Evolutionary conservation across 148 eudicot species (phyloP).

Genomic region (Gaultheria prostrata): DNA sequence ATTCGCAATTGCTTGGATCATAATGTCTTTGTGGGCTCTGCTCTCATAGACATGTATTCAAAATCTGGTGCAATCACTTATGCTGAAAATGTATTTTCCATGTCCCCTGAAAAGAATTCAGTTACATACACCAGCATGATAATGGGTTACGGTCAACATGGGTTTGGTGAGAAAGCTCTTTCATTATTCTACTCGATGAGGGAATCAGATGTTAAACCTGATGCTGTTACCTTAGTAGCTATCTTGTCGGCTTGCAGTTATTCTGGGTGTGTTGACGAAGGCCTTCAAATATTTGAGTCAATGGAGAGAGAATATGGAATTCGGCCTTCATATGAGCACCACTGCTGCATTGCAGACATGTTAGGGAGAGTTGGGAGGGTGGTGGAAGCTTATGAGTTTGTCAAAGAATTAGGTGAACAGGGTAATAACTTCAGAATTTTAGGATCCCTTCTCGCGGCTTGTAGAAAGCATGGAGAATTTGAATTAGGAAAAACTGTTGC

Average conservation of each 20-base stretch:
- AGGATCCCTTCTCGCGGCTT: slow-evolving; percentile 81
- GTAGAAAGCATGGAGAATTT: slow-evolving; percentile 61
- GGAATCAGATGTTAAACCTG: slow-evolving; percentile 52
- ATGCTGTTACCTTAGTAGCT: slow-evolving; percentile 77
- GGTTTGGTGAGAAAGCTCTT: slow-evolving; percentile 62
- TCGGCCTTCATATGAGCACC: slow-evolving; percentile 42
- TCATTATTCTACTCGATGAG: slow-evolving; percentile 59
- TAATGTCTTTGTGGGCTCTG: slow-evolving; percentile 76
- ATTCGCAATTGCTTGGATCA: slow-evolving; percentile 54
- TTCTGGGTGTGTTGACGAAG: slow-evolving; percentile 75
- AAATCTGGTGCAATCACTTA: slow-evolving; percentile 61
- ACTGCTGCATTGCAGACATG: slow-evolving; percentile 84
- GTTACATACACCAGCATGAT: slow-evolving; percentile 92
- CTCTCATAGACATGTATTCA: slow-evolving; percentile 84
- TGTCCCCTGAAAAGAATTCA: slow-evolving; percentile 43
- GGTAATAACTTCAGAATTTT: slow-evolving; percentile 60
- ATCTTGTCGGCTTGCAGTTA: slow-evolving; percentile 84
- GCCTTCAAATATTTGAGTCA: slow-evolving; percentile 63
- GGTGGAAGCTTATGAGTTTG: slow-evolving; percentile 31
- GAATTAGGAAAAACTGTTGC: slow-evolving; percentile 70
- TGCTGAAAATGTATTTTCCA: slow-evolving; percentile 61
- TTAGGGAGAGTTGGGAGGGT: slow-evolving; percentile 10
- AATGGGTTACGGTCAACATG: slow-evolving; percentile 83
- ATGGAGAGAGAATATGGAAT: slow-evolving; percentile 51
- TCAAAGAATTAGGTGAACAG: slow-evolving; percentile 52